A percentile compares a stretch with the other conserved stretches of the same genome.
These are phyloP conservation scores for Corymbia citriodora DNA, from an alignment of 441 rosid genomes.

Conservation along the genomic window DNA sequence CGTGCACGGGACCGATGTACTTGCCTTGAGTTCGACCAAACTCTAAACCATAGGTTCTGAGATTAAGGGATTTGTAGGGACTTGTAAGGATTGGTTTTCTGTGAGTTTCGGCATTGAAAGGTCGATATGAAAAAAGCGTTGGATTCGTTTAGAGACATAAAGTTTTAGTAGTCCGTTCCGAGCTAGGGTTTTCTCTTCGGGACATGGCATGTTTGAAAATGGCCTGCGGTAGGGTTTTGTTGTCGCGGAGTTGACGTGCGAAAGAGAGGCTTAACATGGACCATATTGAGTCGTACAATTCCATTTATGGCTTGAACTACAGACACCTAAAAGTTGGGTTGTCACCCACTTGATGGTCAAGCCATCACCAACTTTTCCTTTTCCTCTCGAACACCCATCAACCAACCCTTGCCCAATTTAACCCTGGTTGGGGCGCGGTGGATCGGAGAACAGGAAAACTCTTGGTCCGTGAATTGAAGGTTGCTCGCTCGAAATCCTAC, in stretches of 20 bases:
- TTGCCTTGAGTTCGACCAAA: background rate
- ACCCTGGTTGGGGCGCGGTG: background rate
- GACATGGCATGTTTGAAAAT: background rate
- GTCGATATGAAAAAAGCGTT: background rate
- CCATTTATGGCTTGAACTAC: background rate
- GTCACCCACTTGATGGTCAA: background rate
- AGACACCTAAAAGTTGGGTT: background rate
- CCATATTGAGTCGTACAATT: background rate
- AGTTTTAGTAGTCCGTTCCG: background rate
- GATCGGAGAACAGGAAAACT: background rate
- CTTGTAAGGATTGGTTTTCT: background rate
- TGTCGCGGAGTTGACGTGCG: background rate
- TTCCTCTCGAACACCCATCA: background rate
- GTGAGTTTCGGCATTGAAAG: background rate
- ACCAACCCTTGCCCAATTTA: background rate
- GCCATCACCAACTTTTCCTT: background rate
- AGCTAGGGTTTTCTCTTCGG: background rate
- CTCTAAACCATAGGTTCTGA: background rate
- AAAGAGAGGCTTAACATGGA: background rate
- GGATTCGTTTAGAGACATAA: background rate
- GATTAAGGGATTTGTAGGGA: background rate
- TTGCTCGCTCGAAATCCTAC: background rate
- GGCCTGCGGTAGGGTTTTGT: background rate
- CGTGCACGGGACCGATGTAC: background rate
- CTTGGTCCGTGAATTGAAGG: background rate